These are phyloP conservation scores for Arctium lappa DNA, from an alignment of 129 eudicot species.

Conservation along the genomic window DNA sequence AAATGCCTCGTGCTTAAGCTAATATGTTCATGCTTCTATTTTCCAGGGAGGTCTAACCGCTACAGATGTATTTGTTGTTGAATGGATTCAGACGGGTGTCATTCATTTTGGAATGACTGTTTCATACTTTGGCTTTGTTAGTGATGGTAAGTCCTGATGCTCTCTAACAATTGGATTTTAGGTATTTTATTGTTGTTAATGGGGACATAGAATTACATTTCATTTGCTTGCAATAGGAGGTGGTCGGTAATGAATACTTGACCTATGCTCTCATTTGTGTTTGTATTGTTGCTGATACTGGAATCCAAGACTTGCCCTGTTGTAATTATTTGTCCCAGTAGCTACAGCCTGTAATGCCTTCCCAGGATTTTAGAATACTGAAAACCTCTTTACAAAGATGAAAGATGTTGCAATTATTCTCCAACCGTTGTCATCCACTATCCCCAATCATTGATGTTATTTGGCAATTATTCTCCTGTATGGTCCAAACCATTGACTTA, in stretches of 20 bases:
- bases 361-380: not conserved
- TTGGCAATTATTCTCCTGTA: not conserved
- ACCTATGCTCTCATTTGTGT: not conserved
- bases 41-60: conserved; percentile 98
- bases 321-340: too few relatives aligned
- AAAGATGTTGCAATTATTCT: not conserved
- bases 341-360: too few relatives aligned
- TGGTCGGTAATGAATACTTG: conserved; percentile 4
- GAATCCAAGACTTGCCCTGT: not conserved
- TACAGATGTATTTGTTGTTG: conserved; percentile 95
- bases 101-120: conserved; percentile 96
- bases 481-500: not conserved
- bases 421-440: not conserved
- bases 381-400: not conserved
- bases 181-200: not conserved
- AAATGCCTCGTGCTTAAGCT: not conserved
- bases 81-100: conserved; percentile 88
- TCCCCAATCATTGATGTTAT: not conserved
- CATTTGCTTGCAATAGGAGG: not conserved
- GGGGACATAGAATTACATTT: conserved; percentile 2
- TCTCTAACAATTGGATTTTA: not conserved
- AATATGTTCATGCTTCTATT: conserved; percentile 16
- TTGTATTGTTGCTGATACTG: not conserved
- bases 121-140: conserved; percentile 87
- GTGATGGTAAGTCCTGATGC: conserved; percentile 70